Conservation (phyloP, 2,329 filamentous ascomycete genomes). For the Aquanectria penicillioides region DNA sequence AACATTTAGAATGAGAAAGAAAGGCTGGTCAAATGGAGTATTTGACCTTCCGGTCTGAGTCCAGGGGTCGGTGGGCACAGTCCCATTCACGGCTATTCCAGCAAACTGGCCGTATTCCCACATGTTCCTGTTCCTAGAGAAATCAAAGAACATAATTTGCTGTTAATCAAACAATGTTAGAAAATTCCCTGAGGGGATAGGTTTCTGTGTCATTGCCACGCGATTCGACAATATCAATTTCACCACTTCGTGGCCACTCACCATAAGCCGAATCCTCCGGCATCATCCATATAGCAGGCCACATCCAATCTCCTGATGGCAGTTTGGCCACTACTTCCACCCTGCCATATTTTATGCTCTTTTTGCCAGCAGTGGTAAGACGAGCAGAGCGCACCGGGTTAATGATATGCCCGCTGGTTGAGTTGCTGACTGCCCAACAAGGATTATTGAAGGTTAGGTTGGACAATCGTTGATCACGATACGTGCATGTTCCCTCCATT, state of each 20-base stretch:
- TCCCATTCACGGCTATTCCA: constrained; percentile 50
- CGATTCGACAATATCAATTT: constrained; percentile 63
- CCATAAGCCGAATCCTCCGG: constrained; percentile 59
- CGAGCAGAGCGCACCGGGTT: constrained; percentile 59
- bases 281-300: constrained; percentile 59
- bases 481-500: constrained; percentile 40
- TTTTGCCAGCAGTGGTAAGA: constrained; percentile 54
- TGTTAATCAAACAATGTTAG: constrained; percentile 46
- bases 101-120: constrained; percentile 52
- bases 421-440: constrained; percentile 55
- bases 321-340: constrained; percentile 66
- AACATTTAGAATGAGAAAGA: constrained; percentile 61
- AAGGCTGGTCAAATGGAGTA: constrained; percentile 60
- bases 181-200: constrained; percentile 44
- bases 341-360: constrained; percentile 58
- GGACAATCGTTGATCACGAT: constrained; percentile 50
- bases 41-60: constrained; percentile 47
- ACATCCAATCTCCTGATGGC: constrained; percentile 65
- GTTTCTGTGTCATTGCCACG: constrained; percentile 56
- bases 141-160: constrained; percentile 45
- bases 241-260: constrained; percentile 60
- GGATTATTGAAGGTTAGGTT: constrained; percentile 26
- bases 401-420: constrained; percentile 55
- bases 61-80: constrained; percentile 56
- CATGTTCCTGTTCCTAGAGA: constrained; percentile 44